phyloP scores from a whole-genome alignment of 352 stramenopile species.

The Blastocystis sp. region DNA sequence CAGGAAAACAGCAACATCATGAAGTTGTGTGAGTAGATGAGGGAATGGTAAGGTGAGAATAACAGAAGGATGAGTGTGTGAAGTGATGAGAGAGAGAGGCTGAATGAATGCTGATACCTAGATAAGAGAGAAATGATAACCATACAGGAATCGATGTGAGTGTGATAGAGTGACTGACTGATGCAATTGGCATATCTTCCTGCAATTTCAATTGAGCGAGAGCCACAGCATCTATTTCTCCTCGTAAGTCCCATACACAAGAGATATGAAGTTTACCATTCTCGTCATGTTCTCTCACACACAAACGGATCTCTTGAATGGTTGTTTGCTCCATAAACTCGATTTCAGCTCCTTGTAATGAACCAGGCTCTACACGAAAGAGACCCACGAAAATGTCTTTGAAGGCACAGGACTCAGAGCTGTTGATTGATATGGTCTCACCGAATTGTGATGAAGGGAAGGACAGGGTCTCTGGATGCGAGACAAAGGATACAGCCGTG shows the following conservation, averaged over 20 bases:
- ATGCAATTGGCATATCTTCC: neutral
- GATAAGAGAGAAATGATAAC: neutral
- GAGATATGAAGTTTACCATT: neutral
- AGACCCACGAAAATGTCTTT: neutral
- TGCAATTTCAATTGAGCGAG: neutral
- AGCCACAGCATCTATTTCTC: neutral
- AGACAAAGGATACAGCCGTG: neutral
- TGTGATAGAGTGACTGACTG: too few relatives aligned
- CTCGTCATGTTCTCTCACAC: neutral
- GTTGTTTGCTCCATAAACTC: neutral
- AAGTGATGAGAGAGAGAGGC: neutral
- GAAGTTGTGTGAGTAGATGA: neutral
- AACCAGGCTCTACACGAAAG: neutral
- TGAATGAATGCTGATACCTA: neutral
- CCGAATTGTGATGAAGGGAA: neutral
- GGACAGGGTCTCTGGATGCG: neutral
- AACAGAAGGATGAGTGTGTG: neutral
- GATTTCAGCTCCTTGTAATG: neutral
- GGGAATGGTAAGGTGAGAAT: slow-evolving; percentile 4
- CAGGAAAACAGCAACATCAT: slow-evolving; percentile 13
- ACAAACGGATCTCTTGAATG: neutral
- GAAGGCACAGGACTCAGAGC: neutral
- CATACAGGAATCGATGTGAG: too few relatives aligned
- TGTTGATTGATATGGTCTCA: neutral
- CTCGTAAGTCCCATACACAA: neutral